Conservation (phyloP, 2,329 filamentous ascomycete genomes). For the Dactylellina cionopaga region DNA sequence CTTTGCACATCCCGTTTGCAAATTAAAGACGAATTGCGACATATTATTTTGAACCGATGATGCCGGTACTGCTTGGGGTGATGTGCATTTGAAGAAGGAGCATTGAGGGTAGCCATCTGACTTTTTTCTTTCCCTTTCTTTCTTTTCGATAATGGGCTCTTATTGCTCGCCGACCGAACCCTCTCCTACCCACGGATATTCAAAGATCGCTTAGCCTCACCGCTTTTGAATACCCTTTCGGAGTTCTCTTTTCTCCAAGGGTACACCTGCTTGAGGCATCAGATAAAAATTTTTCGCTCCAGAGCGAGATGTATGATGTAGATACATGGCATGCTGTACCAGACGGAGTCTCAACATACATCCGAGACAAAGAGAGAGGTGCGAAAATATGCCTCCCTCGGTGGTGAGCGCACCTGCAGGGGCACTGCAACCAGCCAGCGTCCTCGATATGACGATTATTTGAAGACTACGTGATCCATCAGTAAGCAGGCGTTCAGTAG, state of each 20-base stretch:
- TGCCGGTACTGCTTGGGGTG: slow-evolving; percentile 15
- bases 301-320: slow-evolving; percentile 30
- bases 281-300: slow-evolving; percentile 17
- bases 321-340: slow-evolving; percentile 19
- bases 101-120: slow-evolving; percentile 32
- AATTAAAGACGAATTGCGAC: slow-evolving; percentile 37
- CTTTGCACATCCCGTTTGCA: slow-evolving; percentile 24
- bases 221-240: slow-evolving; percentile 43
- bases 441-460: slow-evolving; percentile 29
- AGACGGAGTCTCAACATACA: slow-evolving; percentile 37
- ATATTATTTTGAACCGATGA: slow-evolving; percentile 30
- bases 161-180: slow-evolving; percentile 43
- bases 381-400: slow-evolving; percentile 3
- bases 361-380: slow-evolving; percentile 32
- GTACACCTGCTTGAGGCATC: slow-evolving; percentile 40
- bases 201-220: slow-evolving; percentile 46
- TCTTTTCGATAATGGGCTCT: slow-evolving; percentile 37
- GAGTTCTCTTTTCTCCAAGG: slow-evolving; percentile 49
- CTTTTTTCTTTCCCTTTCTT: too few relatives aligned
- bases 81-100: slow-evolving; percentile 46
- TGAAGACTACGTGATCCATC: slow-evolving; percentile 31
- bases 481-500: slow-evolving; percentile 38
- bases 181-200: slow-evolving; percentile 2
- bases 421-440: slow-evolving; percentile 39
- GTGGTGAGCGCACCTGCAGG: slow-evolving; percentile 52